Base-by-base conservation (phyloP, 441 rosid species). In the Gossypium gossypioides region DNA sequence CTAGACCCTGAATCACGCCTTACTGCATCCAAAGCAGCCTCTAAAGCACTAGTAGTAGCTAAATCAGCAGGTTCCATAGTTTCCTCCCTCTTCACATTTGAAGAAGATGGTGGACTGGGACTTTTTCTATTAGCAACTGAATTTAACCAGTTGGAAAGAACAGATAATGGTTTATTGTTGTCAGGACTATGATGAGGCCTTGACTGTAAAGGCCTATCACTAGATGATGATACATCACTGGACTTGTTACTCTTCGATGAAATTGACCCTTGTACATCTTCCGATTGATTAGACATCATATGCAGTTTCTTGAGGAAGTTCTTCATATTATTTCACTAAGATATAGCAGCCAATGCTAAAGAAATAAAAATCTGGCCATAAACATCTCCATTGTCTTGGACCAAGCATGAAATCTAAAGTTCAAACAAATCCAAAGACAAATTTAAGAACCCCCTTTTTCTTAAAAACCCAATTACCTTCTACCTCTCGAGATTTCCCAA, bases 221-320 rank as follows among this genome's bases (percentile, higher is more conserved):
- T 82, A 27, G 91, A 79, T 24, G 86, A 80, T 16, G 79, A 74
- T 25, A 59, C 69, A 57, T 77, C 81, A 25, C 68, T 71, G n/a
- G 88, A 73, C 87, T 85, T 86, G 32, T 78, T 81, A 54, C 79
- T 79, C 82, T 75, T 86, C 34, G 86, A 82, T 32, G 96, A 87
- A 81, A 77, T 71, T 34, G 97, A 89, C 52, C 89, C 93, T 54
- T 87, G 87, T 56, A 81, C 72, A 71, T 81, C 84, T 40, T 89
- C 97, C 66, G 90, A 78, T 75, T 85, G 97, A 79, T 83, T 86
- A 3, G 91, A 79, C 77, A 80, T 81, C 68, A 88, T 84, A 72
- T 90, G 96, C 44, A 94, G 85, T 82, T 90, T 94, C 90, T 92
- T 94, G 5, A 94, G 81, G 77, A 94, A 74, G 77, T 84, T 91